Conservation (phyloP, 1,284 basidiomycete genomes). For the Malassezia psittaci region DNA sequence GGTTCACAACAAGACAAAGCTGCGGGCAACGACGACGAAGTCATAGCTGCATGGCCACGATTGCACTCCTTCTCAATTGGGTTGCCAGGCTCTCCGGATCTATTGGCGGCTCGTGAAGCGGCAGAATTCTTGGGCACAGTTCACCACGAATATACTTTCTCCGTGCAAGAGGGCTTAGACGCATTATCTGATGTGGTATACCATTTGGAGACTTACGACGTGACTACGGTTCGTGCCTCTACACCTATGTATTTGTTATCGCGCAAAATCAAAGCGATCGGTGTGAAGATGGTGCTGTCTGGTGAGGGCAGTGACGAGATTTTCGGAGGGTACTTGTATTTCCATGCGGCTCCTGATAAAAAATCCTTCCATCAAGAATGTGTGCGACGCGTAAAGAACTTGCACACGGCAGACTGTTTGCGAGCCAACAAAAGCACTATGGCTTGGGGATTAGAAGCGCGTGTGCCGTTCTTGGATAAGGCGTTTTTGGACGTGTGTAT, state of each 20-base stretch:
- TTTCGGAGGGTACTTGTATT: slow-evolving; percentile 97
- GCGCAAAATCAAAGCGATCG: slow-evolving; percentile 99
- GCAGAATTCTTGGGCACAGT: slow-evolving; percentile 87
- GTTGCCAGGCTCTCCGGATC: slow-evolving; percentile 86
- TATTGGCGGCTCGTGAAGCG: slow-evolving; percentile 84
- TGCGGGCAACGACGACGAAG: slow-evolving; percentile 37
- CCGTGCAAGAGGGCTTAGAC: slow-evolving; percentile 94
- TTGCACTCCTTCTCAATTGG: slow-evolving; percentile 98
- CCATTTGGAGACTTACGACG: slow-evolving; percentile 97
- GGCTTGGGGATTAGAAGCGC: slow-evolving; percentile 98
- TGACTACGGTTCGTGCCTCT: slow-evolving; percentile 93
- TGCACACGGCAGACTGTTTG: slow-evolving; percentile 94
- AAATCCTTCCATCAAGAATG: slow-evolving; percentile 90
- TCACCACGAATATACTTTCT: slow-evolving; percentile 97
- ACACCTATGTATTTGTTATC: slow-evolving; percentile 96
- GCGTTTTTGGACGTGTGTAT: slow-evolving; percentile 86
- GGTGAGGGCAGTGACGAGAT: slow-evolving; percentile 98
- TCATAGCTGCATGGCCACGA: slow-evolving; percentile 74
- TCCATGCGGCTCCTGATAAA: slow-evolving; percentile 90
- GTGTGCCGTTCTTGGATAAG: slow-evolving; percentile 98
- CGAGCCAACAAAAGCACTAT: slow-evolving; percentile 99
- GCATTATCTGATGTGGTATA: slow-evolving; percentile 96
- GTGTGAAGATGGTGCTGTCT: slow-evolving; percentile 98
- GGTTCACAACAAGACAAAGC: slow-evolving; percentile 15
- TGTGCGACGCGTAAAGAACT: slow-evolving; percentile 88